These are phyloP conservation scores for Diaporthe sp. DNA, from an alignment of 2,329 filamentous ascomycete genomes.

Conservation along the genomic window DNA sequence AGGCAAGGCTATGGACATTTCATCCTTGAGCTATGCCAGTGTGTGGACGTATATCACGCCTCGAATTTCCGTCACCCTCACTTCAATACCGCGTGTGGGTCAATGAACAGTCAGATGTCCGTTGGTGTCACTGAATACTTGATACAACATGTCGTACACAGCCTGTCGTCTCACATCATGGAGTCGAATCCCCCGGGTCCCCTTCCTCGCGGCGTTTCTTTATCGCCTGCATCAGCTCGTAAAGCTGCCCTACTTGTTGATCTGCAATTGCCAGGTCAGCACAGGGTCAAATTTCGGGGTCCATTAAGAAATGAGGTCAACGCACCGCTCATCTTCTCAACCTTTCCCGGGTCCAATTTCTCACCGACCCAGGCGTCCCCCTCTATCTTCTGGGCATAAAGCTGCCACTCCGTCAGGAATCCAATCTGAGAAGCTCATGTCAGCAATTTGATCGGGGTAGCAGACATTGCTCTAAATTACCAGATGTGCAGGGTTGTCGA, in stretches of 20 bases:
- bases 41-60: background rate
- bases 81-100: background rate
- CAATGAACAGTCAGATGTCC: background rate
- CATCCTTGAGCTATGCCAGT: background rate
- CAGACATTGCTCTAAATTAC: too few relatives aligned
- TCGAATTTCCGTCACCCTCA: background rate
- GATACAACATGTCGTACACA: background rate
- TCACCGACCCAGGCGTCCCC: slow-evolving; percentile 88
- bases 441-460: background rate
- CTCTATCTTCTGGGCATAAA: slow-evolving; percentile 93
- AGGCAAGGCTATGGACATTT: background rate
- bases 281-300: slow-evolving; percentile 15
- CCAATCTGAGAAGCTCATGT: slow-evolving; percentile 75
- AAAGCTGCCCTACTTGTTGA: slow-evolving; percentile 92
- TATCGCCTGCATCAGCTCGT: slow-evolving; percentile 93
- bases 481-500: slow-evolving; percentile 94
- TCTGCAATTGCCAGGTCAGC: slow-evolving; percentile 65
- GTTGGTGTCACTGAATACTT: background rate
- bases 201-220: slow-evolving; percentile 46
- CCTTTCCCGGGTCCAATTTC: slow-evolving; percentile 84
- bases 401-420: slow-evolving; percentile 96
- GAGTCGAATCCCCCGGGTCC: slow-evolving; percentile 28
- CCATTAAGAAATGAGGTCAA: background rate
- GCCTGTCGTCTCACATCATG: background rate
- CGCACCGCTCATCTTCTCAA: slow-evolving; percentile 95